Evolutionary conservation across 2,329 filamentous ascomycete genomes (phyloP), one percentile per base, ranked within the genome.

Genomic region (Colletotrichum sp.): DNA sequence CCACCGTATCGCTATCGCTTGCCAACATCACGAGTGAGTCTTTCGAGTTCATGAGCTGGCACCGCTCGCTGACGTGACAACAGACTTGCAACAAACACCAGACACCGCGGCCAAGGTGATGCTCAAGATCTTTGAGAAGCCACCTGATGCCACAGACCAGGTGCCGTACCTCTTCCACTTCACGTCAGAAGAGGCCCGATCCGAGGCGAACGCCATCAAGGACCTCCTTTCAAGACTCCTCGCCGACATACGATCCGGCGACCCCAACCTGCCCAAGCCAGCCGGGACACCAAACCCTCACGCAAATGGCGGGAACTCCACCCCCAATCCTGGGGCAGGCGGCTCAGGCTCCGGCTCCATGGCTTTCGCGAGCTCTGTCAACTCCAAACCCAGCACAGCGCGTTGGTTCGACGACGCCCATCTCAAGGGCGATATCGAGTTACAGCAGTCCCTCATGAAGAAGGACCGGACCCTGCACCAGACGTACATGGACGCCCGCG

Each of bases 81-180:
- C 80, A 97, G 95, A 99, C 86, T 91, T 99, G 65, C 96, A 99
- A 85, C 96, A 99, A 84, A 99, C 97, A 1, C 96, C 97, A 15
- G 95, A 95, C 76, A 93, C 90, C n/a, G 93, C 92, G 44, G 89
- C 95, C 21, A 98, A 98, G 88, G 96, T 98, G 69, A 98, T 98
- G 90, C 90, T 99, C 76, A 98, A 97, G 84, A 93, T 99, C 71
- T 95, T 98, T 80, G 94, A 94, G 77, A 94, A 96, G 83, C 86
- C 91, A 57, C 85, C 91, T 36, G 87, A 88, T 63, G 88, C 88
- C 30, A 84, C 88, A 32, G 91, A 93, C 66, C 87, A 95, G 21
- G 90, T 93, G 62, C 91, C 93, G 71, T 95, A 98, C 83, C 92
- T 96, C 65, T 98, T 99, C 84, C 93, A 95, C 78, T 99, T 99